Base-by-base conservation (phyloP, 2,329 filamentous ascomycete genomes). In the Geoglossum cookeanum region DNA sequence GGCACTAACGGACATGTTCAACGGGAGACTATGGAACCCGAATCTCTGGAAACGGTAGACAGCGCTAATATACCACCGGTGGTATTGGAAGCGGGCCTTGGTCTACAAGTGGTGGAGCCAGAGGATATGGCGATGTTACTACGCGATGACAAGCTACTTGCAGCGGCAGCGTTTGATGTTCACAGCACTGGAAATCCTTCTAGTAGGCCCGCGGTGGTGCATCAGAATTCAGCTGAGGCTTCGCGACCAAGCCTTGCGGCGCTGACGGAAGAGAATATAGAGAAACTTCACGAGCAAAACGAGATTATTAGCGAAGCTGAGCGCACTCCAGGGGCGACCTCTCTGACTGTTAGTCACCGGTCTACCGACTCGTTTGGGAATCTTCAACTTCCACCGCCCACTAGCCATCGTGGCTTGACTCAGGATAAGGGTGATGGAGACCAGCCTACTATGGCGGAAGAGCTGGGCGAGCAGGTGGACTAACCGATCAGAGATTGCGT, bases 111-210 rank as follows among this genome's bases (percentile, higher is more conserved):
- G n/a, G 71, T 74, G 53, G 67, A 72, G 15, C 73, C 75, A 6
- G 76, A 79, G 64, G 78, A 80, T 61, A 75, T 76, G 64, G 77
- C 78, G 2, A 74, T 73, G 30, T 67, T 69, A 54, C 65, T 79
- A 3, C 69, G 77, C 15, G 75, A 80, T 62, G 74, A 78, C 59
- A 78, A 78, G 62, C 65, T 80, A 17, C 68, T 80, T 15, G 71
- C 70, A n/a, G 68, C 72, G 22, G 48, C 48, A 32, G 27, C 48
- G 1, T 30, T 30, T 6, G 27, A 52, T 15, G 27, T 52, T 4
- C n/a, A 52, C 27, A 7, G 22, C 22, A 22, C 22, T 22, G 22
- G 22, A 22, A 22, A 52, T 33, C 32, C 48, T 3, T 29, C 47
- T 11, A 11, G 2, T 11, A 37, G 33, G 3, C 6, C 33, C 15